These are phyloP conservation scores for Eutypa lata DNA, from an alignment of 2,329 filamentous ascomycete genomes.

Conservation along the genomic window DNA sequence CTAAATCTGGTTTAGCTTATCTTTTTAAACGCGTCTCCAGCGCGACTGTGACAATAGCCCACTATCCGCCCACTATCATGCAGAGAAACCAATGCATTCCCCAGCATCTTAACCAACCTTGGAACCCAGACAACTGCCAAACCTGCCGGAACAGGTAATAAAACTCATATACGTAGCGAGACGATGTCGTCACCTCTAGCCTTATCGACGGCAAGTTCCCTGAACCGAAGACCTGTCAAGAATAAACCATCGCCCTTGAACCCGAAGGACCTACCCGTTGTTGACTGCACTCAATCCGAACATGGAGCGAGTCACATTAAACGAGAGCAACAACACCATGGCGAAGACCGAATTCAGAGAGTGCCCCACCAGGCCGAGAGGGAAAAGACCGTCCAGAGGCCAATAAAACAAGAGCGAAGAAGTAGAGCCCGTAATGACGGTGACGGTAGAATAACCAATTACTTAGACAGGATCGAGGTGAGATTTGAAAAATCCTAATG, in stretches of 20 bases:
- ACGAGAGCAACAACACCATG: not conserved
- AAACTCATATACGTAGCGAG: too few relatives aligned
- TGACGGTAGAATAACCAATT: not conserved
- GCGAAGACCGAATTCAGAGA: not conserved
- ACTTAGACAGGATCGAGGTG: not conserved
- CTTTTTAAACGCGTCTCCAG: too few relatives aligned
- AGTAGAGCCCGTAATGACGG: not conserved
- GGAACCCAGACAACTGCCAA: too few relatives aligned
- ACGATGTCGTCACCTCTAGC: not conserved
- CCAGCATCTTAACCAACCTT: not conserved
- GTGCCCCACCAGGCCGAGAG: not conserved
- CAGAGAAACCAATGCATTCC: not conserved
- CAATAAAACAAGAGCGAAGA: not conserved
- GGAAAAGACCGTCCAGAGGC: not conserved
- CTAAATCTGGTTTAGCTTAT: not conserved
- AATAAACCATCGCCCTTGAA: not conserved
- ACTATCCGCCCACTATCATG: not conserved
- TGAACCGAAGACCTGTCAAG: not conserved
- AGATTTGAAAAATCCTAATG: not conserved
- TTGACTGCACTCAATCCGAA: not conserved
- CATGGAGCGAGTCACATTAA: not conserved
- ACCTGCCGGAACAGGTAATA: too few relatives aligned
- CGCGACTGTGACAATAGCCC: not conserved
- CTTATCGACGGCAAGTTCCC: not conserved
- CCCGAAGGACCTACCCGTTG: not conserved